phyloP scores from a whole-genome alignment of 306 rosid species.

The Vicia faba region DNA sequence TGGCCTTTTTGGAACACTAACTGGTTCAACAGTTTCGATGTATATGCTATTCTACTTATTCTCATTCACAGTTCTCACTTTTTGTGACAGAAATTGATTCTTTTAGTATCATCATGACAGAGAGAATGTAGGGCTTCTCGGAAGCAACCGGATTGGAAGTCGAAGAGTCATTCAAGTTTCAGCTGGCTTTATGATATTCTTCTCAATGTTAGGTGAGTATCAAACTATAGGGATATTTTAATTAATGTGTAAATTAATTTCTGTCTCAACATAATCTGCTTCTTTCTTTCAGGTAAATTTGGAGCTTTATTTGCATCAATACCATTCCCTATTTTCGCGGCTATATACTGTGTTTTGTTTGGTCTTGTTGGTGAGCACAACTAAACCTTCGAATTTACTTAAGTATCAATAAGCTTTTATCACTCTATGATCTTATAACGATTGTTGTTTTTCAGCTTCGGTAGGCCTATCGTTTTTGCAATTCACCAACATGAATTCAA shows the following conservation, averaged over 20 bases:
- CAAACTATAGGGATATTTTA: not conserved
- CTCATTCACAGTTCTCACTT: conserved; percentile 21
- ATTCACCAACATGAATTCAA: conserved; percentile 97
- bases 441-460: conserved; percentile 58
- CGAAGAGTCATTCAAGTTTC: conserved; percentile 95
- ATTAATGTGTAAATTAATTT: conserved; percentile 11
- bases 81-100: conserved; percentile 24
- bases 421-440: conserved; percentile 28
- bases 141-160: conserved; percentile 93
- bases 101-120: conserved; percentile 46
- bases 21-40: conserved; percentile 90
- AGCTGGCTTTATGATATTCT: conserved; percentile 96
- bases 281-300: conserved; percentile 71
- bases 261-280: conserved; percentile 14
- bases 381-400: not conserved
- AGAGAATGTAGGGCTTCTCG: conserved; percentile 94
- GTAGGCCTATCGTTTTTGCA: conserved; percentile 97
- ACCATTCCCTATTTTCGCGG: conserved; percentile 92
- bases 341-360: conserved; percentile 85
- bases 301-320: conserved; percentile 95
- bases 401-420: not conserved
- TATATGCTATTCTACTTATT: conserved; percentile 39
- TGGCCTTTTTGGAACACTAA: conserved; percentile 88
- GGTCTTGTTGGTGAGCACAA: conserved; percentile 80
- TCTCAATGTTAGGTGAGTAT: conserved; percentile 78